Evolutionary conservation across 2,329 filamentous ascomycete species (phyloP), one percentile per base, ranked within the genome.

Genomic region (Leptographium flavum): DNA sequence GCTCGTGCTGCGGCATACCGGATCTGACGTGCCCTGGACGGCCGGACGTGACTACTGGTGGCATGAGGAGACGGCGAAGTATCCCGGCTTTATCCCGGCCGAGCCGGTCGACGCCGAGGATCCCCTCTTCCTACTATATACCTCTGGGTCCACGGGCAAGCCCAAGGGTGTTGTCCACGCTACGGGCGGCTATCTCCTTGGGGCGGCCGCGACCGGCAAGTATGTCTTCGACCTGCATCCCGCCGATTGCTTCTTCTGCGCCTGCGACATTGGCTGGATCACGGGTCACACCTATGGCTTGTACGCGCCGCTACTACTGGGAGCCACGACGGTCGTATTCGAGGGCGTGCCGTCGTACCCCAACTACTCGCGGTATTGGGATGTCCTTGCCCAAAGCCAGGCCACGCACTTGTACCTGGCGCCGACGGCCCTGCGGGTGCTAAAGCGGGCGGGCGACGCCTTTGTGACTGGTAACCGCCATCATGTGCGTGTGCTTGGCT

Each of bases 121-220:
- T 59, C 92, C 92, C 46, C 76, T 98, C 9, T 98, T 96, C 78
- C 70, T 98, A 48, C 83, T 98, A 46, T 98, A 98, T 70, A 98
- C 92, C 2, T 96, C 90, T 31, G 92, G 92, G 33, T 96, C 90
- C 1, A 98, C 92, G 8, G 92, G 92, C 52, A 96, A 96, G 75
- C 92, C 92, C 54, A 98, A 98, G 78, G 92, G 92, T 65, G 84
- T 98, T 45, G 83, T 98, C 87, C 92, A 98, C 74, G 93, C 87
- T 22, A 98, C 90, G 31, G 92, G 72, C 49, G 92, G 92, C 43
- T 98, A 96, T 62, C 75, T 98, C n/a, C 68, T 96, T 8, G 92
- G 92, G 48, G 88, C 88, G 43, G 90, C 92, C 30, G 74, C 83
- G 57, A 98, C 92, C 13, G 90, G 88, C 64, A 98, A 96, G 68